phyloP scores from a whole-genome alignment of 306 rosid species.

The Prunus dulcis region DNA sequence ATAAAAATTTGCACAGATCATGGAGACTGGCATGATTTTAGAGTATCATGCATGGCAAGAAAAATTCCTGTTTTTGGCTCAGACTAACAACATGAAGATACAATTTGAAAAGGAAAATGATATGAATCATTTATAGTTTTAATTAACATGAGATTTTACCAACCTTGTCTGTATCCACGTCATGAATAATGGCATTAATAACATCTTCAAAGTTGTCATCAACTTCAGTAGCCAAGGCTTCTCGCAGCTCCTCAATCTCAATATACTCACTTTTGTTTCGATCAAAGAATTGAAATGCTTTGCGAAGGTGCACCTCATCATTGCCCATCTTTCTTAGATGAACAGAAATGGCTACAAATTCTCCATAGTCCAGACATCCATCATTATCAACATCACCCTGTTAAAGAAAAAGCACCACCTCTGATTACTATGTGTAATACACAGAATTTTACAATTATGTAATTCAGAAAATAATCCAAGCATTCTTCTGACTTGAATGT shows the following conservation, averaged over 20 bases:
- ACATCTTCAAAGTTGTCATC: constrained; percentile 70
- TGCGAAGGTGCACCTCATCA: constrained; percentile 72
- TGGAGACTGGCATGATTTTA: neutral
- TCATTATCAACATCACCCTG: constrained; percentile 95
- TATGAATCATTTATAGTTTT: neutral
- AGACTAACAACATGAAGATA: neutral
- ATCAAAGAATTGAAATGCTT: constrained; percentile 89
- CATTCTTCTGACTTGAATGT: neutral
- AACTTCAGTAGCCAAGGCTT: constrained; percentile 54
- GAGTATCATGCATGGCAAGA: neutral
- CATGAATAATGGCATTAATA: constrained; percentile 67
- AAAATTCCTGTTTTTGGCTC: neutral
- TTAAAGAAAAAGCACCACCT: constrained; percentile 13
- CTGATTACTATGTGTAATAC: constrained; percentile 26
- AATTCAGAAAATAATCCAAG: neutral
- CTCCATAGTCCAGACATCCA: constrained; percentile 79
- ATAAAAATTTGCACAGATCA: neutral
- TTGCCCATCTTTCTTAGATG: constrained; percentile 78
- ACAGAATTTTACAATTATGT: neutral
- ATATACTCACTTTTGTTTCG: constrained; percentile 57
- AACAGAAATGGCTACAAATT: constrained; percentile 85
- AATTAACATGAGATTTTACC: constrained; percentile 6
- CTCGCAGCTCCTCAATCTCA: constrained; percentile 80
- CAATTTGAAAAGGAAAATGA: neutral
- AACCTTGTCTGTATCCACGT: constrained; percentile 97